Evolutionary conservation across 169 alveolate genomes (phyloP), one percentile per base, ranked within the genome.

Genomic region (Cryptosporidium baileyi): DNA sequence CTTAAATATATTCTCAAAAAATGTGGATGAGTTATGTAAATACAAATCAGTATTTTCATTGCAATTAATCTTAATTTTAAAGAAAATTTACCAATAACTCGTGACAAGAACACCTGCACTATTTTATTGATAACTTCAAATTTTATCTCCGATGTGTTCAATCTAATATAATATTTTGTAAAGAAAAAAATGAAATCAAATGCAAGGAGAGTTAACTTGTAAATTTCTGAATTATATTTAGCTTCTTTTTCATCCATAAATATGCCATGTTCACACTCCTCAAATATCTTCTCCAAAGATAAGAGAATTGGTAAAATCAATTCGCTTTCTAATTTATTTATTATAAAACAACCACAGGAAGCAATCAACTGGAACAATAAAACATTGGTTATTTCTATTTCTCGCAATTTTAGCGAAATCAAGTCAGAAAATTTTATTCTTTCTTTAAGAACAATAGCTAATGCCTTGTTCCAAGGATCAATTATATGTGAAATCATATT

Each of bases 171-270:
- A 13, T 5, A 47, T 51, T 65, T 65, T 11, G 81, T 65, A 47
- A 65, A 65, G 61, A 26, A 65, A 24, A 45, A 45, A 1, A 65
- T 41, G n/a, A 74, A 24, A 24, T 74, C 67, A 6, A 74, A 1
- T 38, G 47, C 60, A 22, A 49, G 24, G 13, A 74, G 17, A 22
- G 74, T 22, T 26, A 74, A 60, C 43, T 32, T 74, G 15, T 74
- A 61, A 13, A 74, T 19, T 74, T 36, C 59, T 32, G 67, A 54
- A 40, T 74, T 74, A 17, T 26, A n/a, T 17, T 32, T 38, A 30
- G 63, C 67, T 24, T 74, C 85, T 22, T 54, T 74, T 17, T 74
- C 85, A 26, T 74, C 85, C 67, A 74, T 54, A 3, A 74, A 54
- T 24, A 3, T 7, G n/a, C n/a, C 13, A 1, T 30, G 15, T 11